Base-by-base conservation (phyloP, 1,284 basidiomycete species). In the Ganoderma lucidum region DNA sequence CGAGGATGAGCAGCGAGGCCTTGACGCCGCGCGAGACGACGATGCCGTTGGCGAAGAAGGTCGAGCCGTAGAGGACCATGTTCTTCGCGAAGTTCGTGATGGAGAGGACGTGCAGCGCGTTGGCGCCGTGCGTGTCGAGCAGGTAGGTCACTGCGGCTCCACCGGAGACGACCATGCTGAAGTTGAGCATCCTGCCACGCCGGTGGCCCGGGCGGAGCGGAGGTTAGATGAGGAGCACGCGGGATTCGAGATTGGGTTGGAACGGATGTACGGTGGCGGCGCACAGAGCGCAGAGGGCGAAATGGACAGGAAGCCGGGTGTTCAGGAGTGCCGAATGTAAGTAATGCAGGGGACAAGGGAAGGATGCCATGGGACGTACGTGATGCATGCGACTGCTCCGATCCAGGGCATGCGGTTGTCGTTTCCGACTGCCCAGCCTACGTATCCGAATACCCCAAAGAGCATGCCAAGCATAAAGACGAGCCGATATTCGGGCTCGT, bases 401-500 rank as follows among this genome's bases (percentile, higher is more conserved):
- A 84, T 84, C 83, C 83, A 84, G 1, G 83, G 83, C 81, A 84
- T 84, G 44, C 78, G 78, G 65, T 82, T 79, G 14, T 78, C 78
- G 8, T 80, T 83, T 2, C 83, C 83, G 53, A 83, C 82, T 78
- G 82, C 83, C 83, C 84, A 85, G 56, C 83, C 83, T n/a, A 81
- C 78, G 73, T 83, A 85, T n/a, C 84, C 84, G 64, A 83, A 83
- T 0, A 84, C 77, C 17, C 83, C 81, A 63, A 84, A 79, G 15
- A 85, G 75, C 83, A 85, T 85, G 9, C 80, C 76, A 6, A 80
- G 64, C 70, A 84, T 78, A 71, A 86, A 83, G 39, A 83, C 67
- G 9, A 86, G 80, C n/a, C 84, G 79, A 73, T 82, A 84, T 71
- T 86, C 84, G 0, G 84, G 84, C 71, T 86, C 84, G 71, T 85